Evolutionary conservation across 768 basidiomycete genomes (phyloP).

Genomic region (Infundibulicybe gibba): DNA sequence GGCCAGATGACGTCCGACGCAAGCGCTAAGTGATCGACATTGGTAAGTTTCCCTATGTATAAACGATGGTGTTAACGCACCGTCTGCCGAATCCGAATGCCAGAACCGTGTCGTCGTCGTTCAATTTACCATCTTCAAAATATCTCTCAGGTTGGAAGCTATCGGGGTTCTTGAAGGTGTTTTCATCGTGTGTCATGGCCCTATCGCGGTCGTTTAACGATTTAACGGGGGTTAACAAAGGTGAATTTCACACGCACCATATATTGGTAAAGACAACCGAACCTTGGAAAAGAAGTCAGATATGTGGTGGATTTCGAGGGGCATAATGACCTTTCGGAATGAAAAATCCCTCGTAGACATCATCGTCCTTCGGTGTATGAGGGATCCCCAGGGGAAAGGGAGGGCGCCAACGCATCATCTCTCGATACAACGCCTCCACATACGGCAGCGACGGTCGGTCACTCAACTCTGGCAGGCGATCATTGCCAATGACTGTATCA

Average conservation of each 20-base stretch:
- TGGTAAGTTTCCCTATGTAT: too few relatives aligned
- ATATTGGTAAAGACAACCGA: slow-evolving; percentile 15
- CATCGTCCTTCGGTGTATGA: slow-evolving; percentile 10
- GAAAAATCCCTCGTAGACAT: slow-evolving; percentile 12
- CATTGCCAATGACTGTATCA: too few relatives aligned
- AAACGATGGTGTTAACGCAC: too few relatives aligned
- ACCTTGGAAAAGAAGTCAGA: slow-evolving; percentile 11
- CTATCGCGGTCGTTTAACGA: slow-evolving; percentile 16
- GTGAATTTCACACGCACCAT: slow-evolving; percentile 11
- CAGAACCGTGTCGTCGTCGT: slow-evolving; percentile 15
- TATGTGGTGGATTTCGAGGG: neutral
- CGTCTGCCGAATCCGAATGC: slow-evolving; percentile 26
- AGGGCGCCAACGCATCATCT: slow-evolving; percentile 26
- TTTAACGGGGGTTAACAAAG: neutral
- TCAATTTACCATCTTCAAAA: slow-evolving; percentile 26
- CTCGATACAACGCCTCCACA: too few relatives aligned
- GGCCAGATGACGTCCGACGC: too few relatives aligned
- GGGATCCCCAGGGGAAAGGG: slow-evolving; percentile 23
- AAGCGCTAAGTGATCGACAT: too few relatives aligned
- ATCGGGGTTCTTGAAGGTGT: slow-evolving; percentile 45
- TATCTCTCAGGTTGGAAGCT: slow-evolving; percentile 56
- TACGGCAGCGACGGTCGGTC: too few relatives aligned
- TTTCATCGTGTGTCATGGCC: slow-evolving; percentile 46
- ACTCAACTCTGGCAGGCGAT: too few relatives aligned
- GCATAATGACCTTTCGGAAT: slow-evolving; percentile 9